Evolutionary conservation across 495 filamentous ascomycete species (phyloP).

Genomic region (Geopyxis carbonaria): DNA sequence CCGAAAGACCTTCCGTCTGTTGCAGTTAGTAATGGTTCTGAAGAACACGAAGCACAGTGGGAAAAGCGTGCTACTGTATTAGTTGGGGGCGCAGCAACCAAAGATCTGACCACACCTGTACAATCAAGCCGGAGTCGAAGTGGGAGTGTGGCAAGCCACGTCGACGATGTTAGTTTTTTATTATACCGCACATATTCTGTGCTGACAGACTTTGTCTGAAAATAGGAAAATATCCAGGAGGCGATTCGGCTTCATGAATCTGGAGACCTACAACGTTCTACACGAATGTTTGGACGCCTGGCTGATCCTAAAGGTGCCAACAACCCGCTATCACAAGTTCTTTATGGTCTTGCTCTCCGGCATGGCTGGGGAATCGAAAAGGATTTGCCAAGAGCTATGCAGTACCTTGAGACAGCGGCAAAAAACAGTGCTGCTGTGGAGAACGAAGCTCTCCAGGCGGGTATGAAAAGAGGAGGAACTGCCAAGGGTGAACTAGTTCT

Average conservation of each 20-base stretch:
- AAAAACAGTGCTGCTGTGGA: conserved; percentile 79
- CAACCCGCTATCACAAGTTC: conserved; percentile 86
- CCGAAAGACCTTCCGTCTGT: conserved; percentile 51
- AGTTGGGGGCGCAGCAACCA: conserved; percentile 51
- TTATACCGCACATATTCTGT: too few species aligned
- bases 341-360: conserved; percentile 84
- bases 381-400: conserved; percentile 55
- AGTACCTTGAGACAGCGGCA: conserved; percentile 75
- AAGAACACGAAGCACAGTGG: conserved; percentile 46
- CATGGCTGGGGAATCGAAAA: conserved; percentile 84
- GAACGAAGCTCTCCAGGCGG: conserved; percentile 60
- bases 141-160: not conserved
- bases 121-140: not conserved
- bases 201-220: not conserved
- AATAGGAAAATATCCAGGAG: conserved; percentile 73
- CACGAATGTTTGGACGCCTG: conserved; percentile 68
- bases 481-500: conserved; percentile 97
- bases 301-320: conserved; percentile 73
- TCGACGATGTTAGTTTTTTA: not conserved
- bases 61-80: conserved; percentile 78
- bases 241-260: conserved; percentile 88
- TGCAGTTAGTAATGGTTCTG: conserved; percentile 1
- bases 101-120: conserved; percentile 1
- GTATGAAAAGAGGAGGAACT: conserved; percentile 79
- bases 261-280: conserved; percentile 45